Evolutionary conservation across 2,329 filamentous ascomycete genomes (phyloP).

Genomic region (Juglanconis sp.): DNA sequence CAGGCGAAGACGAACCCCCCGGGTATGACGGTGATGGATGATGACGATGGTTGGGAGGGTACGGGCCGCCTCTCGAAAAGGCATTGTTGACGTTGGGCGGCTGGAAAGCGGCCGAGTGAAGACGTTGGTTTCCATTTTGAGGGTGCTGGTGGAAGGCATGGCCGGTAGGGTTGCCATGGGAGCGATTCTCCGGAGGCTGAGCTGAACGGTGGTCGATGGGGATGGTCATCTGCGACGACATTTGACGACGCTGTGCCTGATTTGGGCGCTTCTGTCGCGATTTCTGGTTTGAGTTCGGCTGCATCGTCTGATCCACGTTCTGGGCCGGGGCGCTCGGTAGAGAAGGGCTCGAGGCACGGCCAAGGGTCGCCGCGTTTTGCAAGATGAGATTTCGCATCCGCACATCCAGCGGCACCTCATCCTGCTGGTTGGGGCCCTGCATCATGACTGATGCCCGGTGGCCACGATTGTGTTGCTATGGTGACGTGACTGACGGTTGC

Average conservation of each 20-base stretch:
- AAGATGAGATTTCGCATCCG: constrained; percentile 23
- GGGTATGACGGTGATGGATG: constrained; percentile 32
- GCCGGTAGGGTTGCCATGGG: constrained; percentile 28
- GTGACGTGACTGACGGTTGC: background rate
- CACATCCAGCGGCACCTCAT: constrained; percentile 21
- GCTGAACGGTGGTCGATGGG: constrained; percentile 46
- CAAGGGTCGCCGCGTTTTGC: constrained; percentile 16
- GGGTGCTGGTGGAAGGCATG: constrained; percentile 29
- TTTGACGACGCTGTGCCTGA: constrained; percentile 61
- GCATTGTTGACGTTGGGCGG: constrained; percentile 25
- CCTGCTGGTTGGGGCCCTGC: constrained; percentile 7
- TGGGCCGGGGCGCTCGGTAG: background rate
- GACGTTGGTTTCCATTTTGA: constrained; percentile 25
- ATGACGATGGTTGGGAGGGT: constrained; percentile 25
- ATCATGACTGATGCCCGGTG: background rate
- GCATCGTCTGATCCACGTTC: background rate
- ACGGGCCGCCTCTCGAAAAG: constrained; percentile 17
- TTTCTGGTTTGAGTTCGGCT: constrained; percentile 24
- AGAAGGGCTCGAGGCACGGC: constrained; percentile 1
- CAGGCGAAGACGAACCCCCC: constrained; percentile 21
- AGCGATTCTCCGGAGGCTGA: constrained; percentile 26
- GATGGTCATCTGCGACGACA: constrained; percentile 57
- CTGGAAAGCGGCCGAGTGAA: constrained; percentile 32
- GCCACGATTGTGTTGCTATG: background rate
- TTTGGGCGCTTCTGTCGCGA: constrained; percentile 52